Percentiles rank a stretch among this genome's conserved stretches.
Evolutionary conservation across 2,329 filamentous ascomycete genomes (phyloP).

Genomic region (Alternaria consortialis): DNA sequence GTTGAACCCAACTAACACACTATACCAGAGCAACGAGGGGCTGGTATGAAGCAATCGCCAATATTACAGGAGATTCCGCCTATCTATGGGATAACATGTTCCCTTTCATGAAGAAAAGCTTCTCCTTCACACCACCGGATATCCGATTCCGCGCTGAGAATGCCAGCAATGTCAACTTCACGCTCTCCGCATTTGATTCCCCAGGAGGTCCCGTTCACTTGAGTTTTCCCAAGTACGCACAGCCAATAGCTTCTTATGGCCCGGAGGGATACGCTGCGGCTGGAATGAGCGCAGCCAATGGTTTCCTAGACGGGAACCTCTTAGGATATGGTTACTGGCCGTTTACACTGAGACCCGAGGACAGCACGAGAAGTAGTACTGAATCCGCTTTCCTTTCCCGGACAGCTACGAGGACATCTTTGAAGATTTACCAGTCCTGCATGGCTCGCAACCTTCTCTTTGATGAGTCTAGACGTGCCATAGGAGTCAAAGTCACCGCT

Average conservation of each 20-base stretch:
- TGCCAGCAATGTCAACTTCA: constrained; percentile 13
- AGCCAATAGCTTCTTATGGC: constrained; percentile 15
- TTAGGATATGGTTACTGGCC: constrained; percentile 16
- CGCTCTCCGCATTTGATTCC: constrained; percentile 9
- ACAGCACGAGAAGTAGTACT: constrained; percentile 16
- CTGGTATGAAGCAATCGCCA: constrained; percentile 19
- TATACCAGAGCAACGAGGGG: constrained; percentile 15
- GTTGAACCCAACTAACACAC: neutral
- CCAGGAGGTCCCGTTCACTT: constrained; percentile 17
- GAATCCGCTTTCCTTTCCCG: constrained; percentile 12
- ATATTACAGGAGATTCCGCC: constrained; percentile 34
- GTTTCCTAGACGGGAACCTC: constrained; percentile 12
- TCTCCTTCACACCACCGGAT: constrained; percentile 39
- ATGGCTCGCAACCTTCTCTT: constrained; percentile 17
- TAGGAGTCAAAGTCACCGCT: constrained; percentile 13
- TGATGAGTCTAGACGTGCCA: constrained; percentile 8
- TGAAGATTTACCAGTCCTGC: constrained; percentile 18
- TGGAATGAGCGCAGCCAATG: constrained; percentile 11
- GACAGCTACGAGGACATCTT: constrained; percentile 7
- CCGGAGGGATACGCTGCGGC: constrained; percentile 14
- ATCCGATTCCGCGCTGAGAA: constrained; percentile 12
- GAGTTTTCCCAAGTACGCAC: constrained; percentile 22
- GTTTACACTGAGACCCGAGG: constrained; percentile 9
- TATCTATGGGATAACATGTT: constrained; percentile 37
- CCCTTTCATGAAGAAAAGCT: constrained; percentile 38